Evolutionary conservation across 1,284 basidiomycete species (phyloP).

Genomic region (Chiua sp.): DNA sequence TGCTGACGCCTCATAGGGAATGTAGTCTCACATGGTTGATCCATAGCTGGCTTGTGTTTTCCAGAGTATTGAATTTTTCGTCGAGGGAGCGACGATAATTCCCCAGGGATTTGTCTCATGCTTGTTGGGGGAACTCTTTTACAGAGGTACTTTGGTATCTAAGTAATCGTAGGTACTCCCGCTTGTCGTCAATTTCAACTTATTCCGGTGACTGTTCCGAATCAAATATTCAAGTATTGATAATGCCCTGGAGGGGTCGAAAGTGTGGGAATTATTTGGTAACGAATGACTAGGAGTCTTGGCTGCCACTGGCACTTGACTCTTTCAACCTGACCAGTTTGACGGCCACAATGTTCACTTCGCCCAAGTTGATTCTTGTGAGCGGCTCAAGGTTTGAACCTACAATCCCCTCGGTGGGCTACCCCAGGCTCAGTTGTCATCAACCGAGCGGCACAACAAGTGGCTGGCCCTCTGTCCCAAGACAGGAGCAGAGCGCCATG

Average conservation of each 20-base stretch:
- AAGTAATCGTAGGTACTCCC: too few species aligned
- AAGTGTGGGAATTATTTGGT: not conserved
- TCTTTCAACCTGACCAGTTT: conserved; percentile 33
- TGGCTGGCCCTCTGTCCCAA: conserved; percentile 24
- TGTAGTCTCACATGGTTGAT: too few species aligned
- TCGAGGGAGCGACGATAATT: not conserved
- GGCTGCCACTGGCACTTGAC: not conserved
- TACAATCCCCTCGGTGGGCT: conserved; percentile 17
- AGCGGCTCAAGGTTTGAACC: conserved; percentile 42
- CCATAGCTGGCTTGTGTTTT: too few species aligned
- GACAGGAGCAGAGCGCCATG: conserved; percentile 29
- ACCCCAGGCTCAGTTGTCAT: conserved; percentile 36
- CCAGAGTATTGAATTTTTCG: too few species aligned
- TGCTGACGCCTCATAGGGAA: too few species aligned
- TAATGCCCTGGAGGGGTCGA: too few species aligned
- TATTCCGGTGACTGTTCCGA: too few species aligned
- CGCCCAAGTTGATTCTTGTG: conserved; percentile 30
- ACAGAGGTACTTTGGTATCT: too few species aligned
- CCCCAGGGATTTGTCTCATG: too few species aligned
- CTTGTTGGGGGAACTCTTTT: too few species aligned
- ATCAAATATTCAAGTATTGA: too few species aligned
- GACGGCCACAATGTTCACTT: conserved; percentile 36
- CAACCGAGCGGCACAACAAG: conserved; percentile 33
- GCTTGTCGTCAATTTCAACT: too few species aligned
- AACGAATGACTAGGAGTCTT: not conserved